Base-by-base conservation (phyloP, 2,329 filamentous ascomycete genomes). In the Xylaria sp. region DNA sequence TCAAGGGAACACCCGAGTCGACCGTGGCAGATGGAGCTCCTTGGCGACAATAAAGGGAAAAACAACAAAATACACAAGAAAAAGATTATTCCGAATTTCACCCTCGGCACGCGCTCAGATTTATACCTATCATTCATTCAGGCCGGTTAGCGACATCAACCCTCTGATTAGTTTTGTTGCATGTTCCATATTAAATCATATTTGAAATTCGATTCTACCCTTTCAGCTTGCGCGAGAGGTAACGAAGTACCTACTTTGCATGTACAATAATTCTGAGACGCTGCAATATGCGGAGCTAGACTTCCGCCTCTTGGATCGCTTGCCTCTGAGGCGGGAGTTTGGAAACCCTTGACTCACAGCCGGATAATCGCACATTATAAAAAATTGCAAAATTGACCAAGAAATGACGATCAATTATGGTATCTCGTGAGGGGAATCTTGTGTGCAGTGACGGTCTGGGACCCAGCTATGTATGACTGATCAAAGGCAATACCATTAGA, bases 371-470 rank as follows among this genome's bases (percentile, higher is more conserved):
- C 19, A 42, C 40, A 6, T 21, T 19, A 19, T 22, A 24, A 21
- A 44, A 21, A 18, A 41, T 37, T 44, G 34, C 18, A 22, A n/a
- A 44, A 44, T 46, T 46, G 43, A 44, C 44, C 38, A 24, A 48
- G 19, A 60, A 49, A 39, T 56, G 38, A 51, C 59, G 39, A 43
- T 59, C 50, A 56, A 59, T 56, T 61, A 58, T 53, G 26, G 52
- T 54, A 50, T 48, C 34, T 54, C 39, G 40, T 48, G 42, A n/a
- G n/a, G n/a, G n/a, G 34, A 52, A 49, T 52, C 52, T 53, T 46
- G 37, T 44, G n/a, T 34, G n/a, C n/a, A 43, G 22, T 46, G 48
- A 34, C 39, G 48, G n/a, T n/a, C n/a, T n/a, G n/a, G n/a, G 34
- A 38, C 52, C 50, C 41, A 42, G 20, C 44, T 43, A 50, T 42